Base-by-base conservation (phyloP, 495 filamentous ascomycete species). In the Penicillium bialowiezense region DNA sequence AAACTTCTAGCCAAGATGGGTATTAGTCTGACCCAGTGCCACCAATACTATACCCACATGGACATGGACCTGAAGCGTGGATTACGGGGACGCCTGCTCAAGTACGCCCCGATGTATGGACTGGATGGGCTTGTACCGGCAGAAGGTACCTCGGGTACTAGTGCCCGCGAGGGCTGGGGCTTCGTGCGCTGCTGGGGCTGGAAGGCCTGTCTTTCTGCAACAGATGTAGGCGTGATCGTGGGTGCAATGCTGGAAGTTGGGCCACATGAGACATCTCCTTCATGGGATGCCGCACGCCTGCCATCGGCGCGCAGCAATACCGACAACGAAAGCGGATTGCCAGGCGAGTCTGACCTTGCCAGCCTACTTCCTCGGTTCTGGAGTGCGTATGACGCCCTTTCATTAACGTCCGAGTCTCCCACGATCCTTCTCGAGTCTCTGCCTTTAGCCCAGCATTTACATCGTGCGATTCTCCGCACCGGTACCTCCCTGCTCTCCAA, bases 1-100 rank as follows among this genome's bases (percentile, higher is more conserved):
- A 97, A 96, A 62, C 77, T 98, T 1, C 77, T 98, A 9, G 93
- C 93, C 28, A 98, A 97, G 66, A 98, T 98, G 95, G 93, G 93
- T 19, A 89, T 98, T 55, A 91, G 87, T 65, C 73, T 97, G 24
- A 87, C 81, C 15, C 92, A 97, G 73, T 96, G 91, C 70, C 90
- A 89, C 54, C 91, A 97, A 64, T 91, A 80, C 59, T 98, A 98
- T 64, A 88, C 91, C 2, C 93, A 98, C 67, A 96, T 98, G 90
- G 95, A 98, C 63, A 92, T 97, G 88, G 84, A 93, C 60, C 71
- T 98, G 31, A 98, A 98, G 69, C 84, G 89, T 18, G 88, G 87
- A 10, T 72, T 98, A 18, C 84, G 91, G n/a, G 78, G 85, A 41
- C 86, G 92, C 37, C 74, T 98, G 2, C 77, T 96, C 31, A 91